Evolutionary conservation across 1,139 yeast genomes (phyloP).

Genomic region (Yamadazyma siamensis): DNA sequence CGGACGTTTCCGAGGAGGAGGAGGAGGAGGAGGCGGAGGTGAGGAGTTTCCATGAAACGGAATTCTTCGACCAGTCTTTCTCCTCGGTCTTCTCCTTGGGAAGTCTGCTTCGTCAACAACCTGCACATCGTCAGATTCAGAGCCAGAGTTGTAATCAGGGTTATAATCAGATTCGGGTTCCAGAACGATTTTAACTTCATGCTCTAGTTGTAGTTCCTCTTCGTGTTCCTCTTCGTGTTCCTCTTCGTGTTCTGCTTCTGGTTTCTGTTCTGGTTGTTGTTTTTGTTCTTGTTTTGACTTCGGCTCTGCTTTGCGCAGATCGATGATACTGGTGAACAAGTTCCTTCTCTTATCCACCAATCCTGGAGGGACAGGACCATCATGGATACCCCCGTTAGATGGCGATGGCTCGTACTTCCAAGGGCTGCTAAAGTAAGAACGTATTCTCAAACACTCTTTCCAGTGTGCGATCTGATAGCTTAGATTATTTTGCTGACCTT

Average conservation of each 20-base stretch:
- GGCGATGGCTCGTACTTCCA: slow-evolving; percentile 2
- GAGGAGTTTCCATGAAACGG: too few relatives aligned
- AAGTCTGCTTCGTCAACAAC: slow-evolving; percentile 1
- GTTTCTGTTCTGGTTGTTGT: neutral
- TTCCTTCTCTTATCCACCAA: too few relatives aligned
- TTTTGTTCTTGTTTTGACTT: neutral
- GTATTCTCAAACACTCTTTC: slow-evolving; percentile 18
- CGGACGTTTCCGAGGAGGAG: too few relatives aligned
- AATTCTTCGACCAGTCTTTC: too few relatives aligned
- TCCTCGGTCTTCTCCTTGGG: too few relatives aligned
- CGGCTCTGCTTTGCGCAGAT: neutral
- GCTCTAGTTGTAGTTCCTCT: neutral
- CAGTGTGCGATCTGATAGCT: slow-evolving; percentile 29
- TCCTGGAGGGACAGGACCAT: too few relatives aligned
- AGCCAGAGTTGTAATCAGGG: too few relatives aligned
- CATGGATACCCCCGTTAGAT: too few relatives aligned
- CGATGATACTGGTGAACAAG: too few relatives aligned
- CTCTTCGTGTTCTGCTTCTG: neutral
- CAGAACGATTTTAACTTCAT: too few relatives aligned
- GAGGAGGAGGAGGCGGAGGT: too few relatives aligned
- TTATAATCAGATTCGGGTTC: too few relatives aligned
- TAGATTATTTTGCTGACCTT: slow-evolving; percentile 18
- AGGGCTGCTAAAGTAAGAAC: neutral
- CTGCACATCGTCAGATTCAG: neutral
- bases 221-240: neutral